Percentiles rank a stretch among this genome's conserved stretches.
phyloP scores from a whole-genome alignment of 352 stramenopile genomes.

The Peronospora belbahrii region DNA sequence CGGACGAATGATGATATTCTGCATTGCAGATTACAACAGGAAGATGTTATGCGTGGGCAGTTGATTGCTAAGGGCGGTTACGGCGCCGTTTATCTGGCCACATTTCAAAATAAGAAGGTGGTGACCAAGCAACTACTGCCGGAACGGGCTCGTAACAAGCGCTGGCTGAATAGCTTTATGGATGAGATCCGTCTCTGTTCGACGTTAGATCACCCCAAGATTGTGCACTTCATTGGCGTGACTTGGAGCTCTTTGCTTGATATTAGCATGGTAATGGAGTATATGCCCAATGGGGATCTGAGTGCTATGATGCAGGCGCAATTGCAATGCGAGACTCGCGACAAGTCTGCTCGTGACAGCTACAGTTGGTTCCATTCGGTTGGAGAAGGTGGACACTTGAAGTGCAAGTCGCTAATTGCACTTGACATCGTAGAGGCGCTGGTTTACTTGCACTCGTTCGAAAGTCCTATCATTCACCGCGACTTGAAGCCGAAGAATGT shows the following conservation, averaged over 20 bases:
- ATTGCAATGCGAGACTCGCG: conserved; percentile 17
- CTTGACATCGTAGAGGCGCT: conserved; percentile 37
- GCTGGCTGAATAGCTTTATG: conserved; percentile 28
- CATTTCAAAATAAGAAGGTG: conserved; percentile 33
- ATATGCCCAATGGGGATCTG: conserved; percentile 38
- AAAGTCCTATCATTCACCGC: conserved; percentile 43
- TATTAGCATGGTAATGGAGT: conserved; percentile 46
- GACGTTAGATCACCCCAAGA: conserved; percentile 36
- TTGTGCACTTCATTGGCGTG: conserved; percentile 44
- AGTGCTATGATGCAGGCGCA: conserved; percentile 30
- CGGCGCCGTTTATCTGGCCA: conserved; percentile 48
- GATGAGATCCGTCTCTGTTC: conserved; percentile 40
- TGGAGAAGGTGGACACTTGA: conserved; percentile 10
- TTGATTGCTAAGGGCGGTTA: conserved; percentile 49
- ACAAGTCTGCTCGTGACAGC: conserved; percentile 19
- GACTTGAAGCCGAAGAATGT: conserved; percentile 54
- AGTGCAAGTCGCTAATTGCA: conserved; percentile 35
- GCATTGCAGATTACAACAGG: conserved; percentile 36
- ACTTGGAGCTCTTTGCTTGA: conserved; percentile 49
- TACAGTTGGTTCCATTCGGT: conserved; percentile 35
- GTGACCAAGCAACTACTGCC: conserved; percentile 45
- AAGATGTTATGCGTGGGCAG: conserved; percentile 37
- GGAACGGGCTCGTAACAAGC: conserved; percentile 25
- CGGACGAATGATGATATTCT: conserved; percentile 54
- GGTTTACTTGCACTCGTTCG: conserved; percentile 41